These are phyloP conservation scores for Chiua virens DNA, from an alignment of 768 basidiomycete genomes.

Conservation along the genomic window DNA sequence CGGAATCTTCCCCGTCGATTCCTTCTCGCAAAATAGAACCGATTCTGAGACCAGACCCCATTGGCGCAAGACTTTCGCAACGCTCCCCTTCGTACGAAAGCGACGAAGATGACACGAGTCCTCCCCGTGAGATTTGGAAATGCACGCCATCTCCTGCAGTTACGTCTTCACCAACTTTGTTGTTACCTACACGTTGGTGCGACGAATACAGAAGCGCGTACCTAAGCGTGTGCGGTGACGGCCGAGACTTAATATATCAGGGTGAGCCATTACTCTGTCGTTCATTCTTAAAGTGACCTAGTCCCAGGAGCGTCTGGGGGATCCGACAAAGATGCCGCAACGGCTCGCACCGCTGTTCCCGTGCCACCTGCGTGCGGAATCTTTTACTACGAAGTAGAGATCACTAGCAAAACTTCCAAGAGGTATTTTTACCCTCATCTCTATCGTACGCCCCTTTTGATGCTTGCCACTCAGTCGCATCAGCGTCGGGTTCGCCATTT, in stretches of 20 bases:
- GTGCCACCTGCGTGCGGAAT: slow-evolving; percentile 88
- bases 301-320: slow-evolving; percentile 48
- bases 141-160: slow-evolving; percentile 21
- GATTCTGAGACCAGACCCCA: slow-evolving; percentile 20
- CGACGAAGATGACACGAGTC: slow-evolving; percentile 65
- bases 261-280: slow-evolving; percentile 42
- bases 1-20: slow-evolving; percentile 40
- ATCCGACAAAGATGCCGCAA: slow-evolving; percentile 81
- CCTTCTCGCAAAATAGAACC: slow-evolving; percentile 41
- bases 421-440: slow-evolving; percentile 50
- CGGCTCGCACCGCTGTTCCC: slow-evolving; percentile 73
- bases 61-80: slow-evolving; percentile 18
- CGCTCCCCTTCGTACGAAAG: slow-evolving; percentile 54
- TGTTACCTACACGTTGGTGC: slow-evolving; percentile 78
- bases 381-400: slow-evolving; percentile 92
- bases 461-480: slow-evolving; percentile 53
- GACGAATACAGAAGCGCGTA: slow-evolving; percentile 60
- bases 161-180: slow-evolving; percentile 41
- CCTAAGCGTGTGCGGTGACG: slow-evolving; percentile 66
- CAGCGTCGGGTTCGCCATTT: slow-evolving; percentile 66
- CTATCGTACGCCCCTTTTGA: slow-evolving; percentile 14
- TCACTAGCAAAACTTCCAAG: slow-evolving; percentile 75
- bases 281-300: slow-evolving; percentile 4
- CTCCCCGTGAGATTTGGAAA: slow-evolving; percentile 42
- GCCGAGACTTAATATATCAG: slow-evolving; percentile 70